Conservation (phyloP, 345 rosid species). For the Camelina neglecta region DNA sequence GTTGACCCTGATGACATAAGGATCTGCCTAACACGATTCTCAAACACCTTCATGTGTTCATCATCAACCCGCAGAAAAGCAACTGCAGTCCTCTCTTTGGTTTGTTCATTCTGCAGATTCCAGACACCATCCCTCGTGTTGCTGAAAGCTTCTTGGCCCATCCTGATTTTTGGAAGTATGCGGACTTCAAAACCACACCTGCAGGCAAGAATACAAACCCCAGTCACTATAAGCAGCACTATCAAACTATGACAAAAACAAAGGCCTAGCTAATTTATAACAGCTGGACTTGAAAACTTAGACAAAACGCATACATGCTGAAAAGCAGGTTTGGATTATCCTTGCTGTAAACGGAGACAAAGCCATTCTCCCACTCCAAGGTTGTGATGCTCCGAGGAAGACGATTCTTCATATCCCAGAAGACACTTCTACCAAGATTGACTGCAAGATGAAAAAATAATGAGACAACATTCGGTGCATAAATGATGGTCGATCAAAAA, state of each 20-base stretch:
- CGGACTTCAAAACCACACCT: conserved; percentile 99
- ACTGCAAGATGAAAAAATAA: conserved; percentile 54
- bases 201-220: conserved; percentile 26
- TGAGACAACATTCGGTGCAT: not conserved
- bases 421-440: conserved; percentile 99
- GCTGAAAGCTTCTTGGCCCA: conserved; percentile 99
- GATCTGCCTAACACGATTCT: conserved; percentile 14
- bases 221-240: conserved; percentile 18
- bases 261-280: not conserved
- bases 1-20: too few species aligned
- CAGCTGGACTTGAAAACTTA: conserved; percentile 8
- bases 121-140: conserved; percentile 97
- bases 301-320: conserved; percentile 81
- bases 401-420: conserved; percentile 99
- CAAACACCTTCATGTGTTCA: conserved; percentile 98
- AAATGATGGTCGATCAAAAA: not conserved
- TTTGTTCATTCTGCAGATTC: conserved; percentile 99
- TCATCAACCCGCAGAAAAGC: conserved; percentile 98
- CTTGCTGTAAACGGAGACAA: conserved; percentile 98
- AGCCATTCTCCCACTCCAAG: conserved; percentile 98
- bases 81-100: conserved; percentile 97
- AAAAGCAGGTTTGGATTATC: conserved; percentile 98
- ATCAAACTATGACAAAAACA: not conserved
- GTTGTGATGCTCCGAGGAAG: conserved; percentile 99
- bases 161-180: conserved; percentile 94